Percentiles rank a stretch among this genome's conserved stretches.
Conservation (phyloP, 148 eudicot species). For the Tetragonia tetragonoides region DNA sequence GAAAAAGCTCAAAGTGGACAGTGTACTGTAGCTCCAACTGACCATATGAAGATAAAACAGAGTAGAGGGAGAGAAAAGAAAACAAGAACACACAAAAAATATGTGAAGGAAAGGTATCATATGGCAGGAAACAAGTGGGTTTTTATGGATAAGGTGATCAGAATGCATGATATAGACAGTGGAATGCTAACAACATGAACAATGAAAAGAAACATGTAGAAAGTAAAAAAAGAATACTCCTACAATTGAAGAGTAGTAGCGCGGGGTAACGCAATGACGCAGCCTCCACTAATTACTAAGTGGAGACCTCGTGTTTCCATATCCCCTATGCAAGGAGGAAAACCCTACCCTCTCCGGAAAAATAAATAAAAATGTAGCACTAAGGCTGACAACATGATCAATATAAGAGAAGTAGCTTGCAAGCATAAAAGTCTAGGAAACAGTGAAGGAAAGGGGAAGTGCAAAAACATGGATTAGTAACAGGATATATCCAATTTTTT, state of each 20-base stretch:
- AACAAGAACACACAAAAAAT: constrained; percentile 18
- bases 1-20: constrained; percentile 30
- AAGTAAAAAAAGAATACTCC: background rate
- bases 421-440: background rate
- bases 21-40: constrained; percentile 15
- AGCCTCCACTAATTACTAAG: no score
- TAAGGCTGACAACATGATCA: background rate
- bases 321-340: no score
- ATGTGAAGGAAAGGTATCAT: constrained; percentile 24
- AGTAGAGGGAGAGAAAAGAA: constrained; percentile 21
- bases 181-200: constrained; percentile 7
- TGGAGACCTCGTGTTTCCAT: no score
- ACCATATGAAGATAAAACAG: constrained; percentile 32
- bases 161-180: constrained; percentile 20
- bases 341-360: no score
- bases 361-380: background rate
- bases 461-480: background rate
- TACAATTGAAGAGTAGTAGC: no score
- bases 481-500: background rate
- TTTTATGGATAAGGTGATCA: constrained; percentile 33
- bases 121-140: constrained; percentile 24
- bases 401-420: background rate
- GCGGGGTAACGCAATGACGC: no score
- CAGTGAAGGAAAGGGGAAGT: background rate
- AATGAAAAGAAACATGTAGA: background rate